phyloP scores from a whole-genome alignment of 371 early-diverging fungal species.

The Funneliformis caledonium region DNA sequence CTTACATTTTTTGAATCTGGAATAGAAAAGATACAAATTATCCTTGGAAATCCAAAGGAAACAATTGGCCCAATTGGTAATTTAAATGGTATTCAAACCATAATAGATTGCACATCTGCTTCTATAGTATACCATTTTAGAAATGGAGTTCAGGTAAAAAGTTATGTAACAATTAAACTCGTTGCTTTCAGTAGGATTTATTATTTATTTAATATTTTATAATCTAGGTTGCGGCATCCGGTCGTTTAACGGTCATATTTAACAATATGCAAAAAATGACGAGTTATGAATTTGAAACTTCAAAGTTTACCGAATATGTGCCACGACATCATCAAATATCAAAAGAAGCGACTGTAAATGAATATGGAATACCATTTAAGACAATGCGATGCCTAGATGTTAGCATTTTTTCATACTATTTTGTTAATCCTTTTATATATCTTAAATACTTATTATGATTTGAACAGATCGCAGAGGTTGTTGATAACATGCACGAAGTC shows the following conservation, averaged over 20 bases:
- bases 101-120: conserved; percentile 20
- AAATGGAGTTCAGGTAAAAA: conserved; percentile 24
- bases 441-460: neutral
- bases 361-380: conserved; percentile 28
- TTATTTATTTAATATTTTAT: neutral
- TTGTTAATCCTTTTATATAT: neutral
- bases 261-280: conserved; percentile 9
- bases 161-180: neutral
- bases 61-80: neutral
- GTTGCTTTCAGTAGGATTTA: neutral
- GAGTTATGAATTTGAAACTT: conserved; percentile 20
- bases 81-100: neutral
- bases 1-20: conserved; percentile 31
- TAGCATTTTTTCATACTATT: neutral
- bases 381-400: conserved; percentile 36
- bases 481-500: conserved; percentile 13
- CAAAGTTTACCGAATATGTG: conserved; percentile 22
- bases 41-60: conserved; percentile 25
- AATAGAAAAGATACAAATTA: conserved; percentile 18
- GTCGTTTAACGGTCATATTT: conserved; percentile 21
- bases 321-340: neutral
- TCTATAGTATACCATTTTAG: conserved; percentile 27
- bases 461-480: conserved; percentile 18
- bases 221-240: conserved; percentile 19
- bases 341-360: conserved; percentile 1